Evolutionary conservation across 345 rosid genomes (phyloP).

Genomic region (Boechera stricta): DNA sequence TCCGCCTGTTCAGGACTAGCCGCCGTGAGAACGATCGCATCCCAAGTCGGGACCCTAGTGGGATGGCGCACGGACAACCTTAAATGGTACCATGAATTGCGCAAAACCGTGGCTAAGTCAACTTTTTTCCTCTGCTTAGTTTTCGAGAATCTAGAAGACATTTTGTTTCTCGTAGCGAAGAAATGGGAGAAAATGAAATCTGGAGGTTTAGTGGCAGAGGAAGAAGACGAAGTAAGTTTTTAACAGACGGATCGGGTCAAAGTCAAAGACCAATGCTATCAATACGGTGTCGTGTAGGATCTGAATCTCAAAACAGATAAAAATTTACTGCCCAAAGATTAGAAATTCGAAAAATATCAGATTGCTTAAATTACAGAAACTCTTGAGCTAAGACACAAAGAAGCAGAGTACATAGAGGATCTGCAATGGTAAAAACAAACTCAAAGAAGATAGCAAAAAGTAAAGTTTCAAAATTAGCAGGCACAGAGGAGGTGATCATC

Average conservation of each 20-base stretch:
- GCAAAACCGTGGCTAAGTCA: conserved; percentile 64
- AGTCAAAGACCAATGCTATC: conserved; percentile 19
- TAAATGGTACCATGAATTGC: conserved; percentile 95
- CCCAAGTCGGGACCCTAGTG: conserved; percentile 92
- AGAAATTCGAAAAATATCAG: neutral
- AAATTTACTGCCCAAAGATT: neutral
- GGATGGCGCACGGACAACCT: conserved; percentile 90
- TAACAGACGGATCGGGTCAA: conserved; percentile 33
- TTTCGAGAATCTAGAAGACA: conserved; percentile 34
- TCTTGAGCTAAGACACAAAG: neutral
- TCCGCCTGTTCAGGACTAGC: conserved; percentile 98
- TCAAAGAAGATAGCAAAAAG: neutral
- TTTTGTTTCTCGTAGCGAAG: conserved; percentile 15
- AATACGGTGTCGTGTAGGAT: conserved; percentile 14
- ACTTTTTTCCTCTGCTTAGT: conserved; percentile 60
- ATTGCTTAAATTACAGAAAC: neutral
- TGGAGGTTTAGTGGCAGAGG: conserved; percentile 38
- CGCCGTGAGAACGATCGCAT: conserved; percentile 90
- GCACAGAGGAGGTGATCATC: neutral
- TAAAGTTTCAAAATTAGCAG: neutral
- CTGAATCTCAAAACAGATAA: neutral
- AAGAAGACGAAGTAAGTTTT: conserved; percentile 26
- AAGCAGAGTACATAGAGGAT: neutral
- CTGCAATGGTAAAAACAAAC: neutral
- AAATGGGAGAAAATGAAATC: conserved; percentile 14